Evolutionary conservation across 257 asterid genomes (phyloP), one percentile per base, ranked within the genome.

Genomic region (Gardenia jasminoides): DNA sequence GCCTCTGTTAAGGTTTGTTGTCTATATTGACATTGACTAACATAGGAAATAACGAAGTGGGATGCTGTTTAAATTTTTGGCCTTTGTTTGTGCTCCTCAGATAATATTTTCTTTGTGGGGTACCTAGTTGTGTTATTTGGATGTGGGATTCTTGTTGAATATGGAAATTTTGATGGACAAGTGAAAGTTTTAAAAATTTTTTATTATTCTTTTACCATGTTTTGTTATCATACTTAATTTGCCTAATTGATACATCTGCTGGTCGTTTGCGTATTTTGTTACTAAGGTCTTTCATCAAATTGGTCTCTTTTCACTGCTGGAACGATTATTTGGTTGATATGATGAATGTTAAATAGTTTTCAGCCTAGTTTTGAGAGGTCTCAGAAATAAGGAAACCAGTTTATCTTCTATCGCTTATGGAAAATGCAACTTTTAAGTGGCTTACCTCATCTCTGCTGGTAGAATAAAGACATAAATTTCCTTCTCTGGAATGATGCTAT

Each of bases 1-100:
- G 97, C 99, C 26, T 95, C 99, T 65, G 77, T 92, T 81, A 95
- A 92, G 98, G 99, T 95, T 30, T 54, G 6, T 28, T 50, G 48
- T 44, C 39, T 28, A 11, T 70, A 41, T 13, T 31, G 31, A 36
- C 19, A 33, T 58, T 48, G n/a, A 7, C 12, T 30, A 15, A 17
- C 41, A 16, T 68, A 33, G n/a, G 1, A 39, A 28, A 19, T 68
- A n/a, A 19, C 19, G 56, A 22, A 19, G 33, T 70, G 56, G 56
- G 56, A 11, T 70, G 44, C 19, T 39, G 8, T 68, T 4, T 39
- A 68, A 68, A 16, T 41, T 36, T 41, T 52, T 68, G 73, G 73
- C 52, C 39, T 39, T 68, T 68, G 50, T 28, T 67, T 39, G 6
- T 36, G 28, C 13, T 39, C 11, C 11, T 67, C 50, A 39, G 50